Conservation (phyloP, 768 basidiomycete species). For the Suillus occidentalis region DNA sequence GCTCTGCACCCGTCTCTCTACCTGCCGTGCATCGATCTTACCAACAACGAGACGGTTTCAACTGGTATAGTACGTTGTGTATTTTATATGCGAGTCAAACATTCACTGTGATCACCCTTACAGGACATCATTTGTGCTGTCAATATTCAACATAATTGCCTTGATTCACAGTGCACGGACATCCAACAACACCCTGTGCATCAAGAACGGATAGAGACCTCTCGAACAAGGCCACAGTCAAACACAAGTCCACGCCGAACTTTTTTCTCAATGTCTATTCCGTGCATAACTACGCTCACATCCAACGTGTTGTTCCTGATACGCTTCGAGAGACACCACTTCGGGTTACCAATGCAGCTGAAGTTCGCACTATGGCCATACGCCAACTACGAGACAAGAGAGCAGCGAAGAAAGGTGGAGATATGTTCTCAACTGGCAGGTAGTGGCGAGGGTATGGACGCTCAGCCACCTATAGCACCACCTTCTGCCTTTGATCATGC, state of each 20-base stretch:
- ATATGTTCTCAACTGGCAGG: background rate
- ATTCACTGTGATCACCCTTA: background rate
- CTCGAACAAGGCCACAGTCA: slow-evolving; percentile 3
- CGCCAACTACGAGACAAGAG: background rate
- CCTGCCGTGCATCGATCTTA: too few relatives aligned
- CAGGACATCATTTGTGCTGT: slow-evolving; percentile 19
- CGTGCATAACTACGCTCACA: too few relatives aligned
- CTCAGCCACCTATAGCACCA: background rate
- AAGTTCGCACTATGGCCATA: background rate
- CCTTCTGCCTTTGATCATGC: background rate
- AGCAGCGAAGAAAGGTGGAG: background rate
- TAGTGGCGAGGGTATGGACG: background rate
- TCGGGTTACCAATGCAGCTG: background rate
- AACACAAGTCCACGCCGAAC: slow-evolving; percentile 11
- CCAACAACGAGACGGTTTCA: background rate
- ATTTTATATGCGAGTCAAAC: too few relatives aligned
- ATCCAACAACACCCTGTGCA: background rate
- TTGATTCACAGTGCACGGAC: background rate
- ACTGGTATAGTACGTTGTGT: too few relatives aligned
- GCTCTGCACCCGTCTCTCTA: too few relatives aligned
- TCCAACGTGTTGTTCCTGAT: too few relatives aligned
- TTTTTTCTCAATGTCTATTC: too few relatives aligned
- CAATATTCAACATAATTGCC: slow-evolving; percentile 25
- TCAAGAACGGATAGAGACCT: slow-evolving; percentile 17
- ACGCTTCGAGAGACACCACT: too few relatives aligned